phyloP scores from a whole-genome alignment of 306 rosid species.

The Acacia confusa region DNA sequence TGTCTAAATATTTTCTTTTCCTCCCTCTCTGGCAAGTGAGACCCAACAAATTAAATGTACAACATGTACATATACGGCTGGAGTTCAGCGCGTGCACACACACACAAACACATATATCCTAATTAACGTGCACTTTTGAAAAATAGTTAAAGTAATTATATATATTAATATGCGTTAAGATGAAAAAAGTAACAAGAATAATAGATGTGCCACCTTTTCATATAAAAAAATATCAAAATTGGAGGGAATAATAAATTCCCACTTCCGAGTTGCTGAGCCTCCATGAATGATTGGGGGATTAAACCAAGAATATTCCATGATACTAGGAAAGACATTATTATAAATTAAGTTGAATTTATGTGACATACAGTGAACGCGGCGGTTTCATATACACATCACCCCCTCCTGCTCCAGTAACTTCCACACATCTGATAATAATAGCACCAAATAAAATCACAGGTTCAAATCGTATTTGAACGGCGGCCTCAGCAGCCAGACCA shows the following conservation, averaged over 20 bases:
- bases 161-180: not conserved
- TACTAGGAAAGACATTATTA: not conserved
- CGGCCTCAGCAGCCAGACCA: not conserved
- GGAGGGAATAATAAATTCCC: not conserved
- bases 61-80: not conserved
- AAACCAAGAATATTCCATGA: constrained; percentile 13
- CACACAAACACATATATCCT: no score
- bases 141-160: no score
- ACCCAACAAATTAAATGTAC: no score
- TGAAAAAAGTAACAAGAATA: not conserved
- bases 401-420: no score
- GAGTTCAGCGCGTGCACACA: not conserved
- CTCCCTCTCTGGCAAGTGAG: not conserved
- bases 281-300: not conserved
- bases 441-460: not conserved
- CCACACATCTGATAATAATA: not conserved
- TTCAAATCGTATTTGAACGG: not conserved
- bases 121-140: not conserved
- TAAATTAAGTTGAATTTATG: not conserved
- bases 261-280: not conserved
- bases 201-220: not conserved
- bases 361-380: not conserved
- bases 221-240: not conserved
- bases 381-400: not conserved
- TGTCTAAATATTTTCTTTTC: not conserved